These are phyloP conservation scores for Fusarium chaquense DNA, from an alignment of 2,329 filamentous ascomycete species.

Conservation along the genomic window DNA sequence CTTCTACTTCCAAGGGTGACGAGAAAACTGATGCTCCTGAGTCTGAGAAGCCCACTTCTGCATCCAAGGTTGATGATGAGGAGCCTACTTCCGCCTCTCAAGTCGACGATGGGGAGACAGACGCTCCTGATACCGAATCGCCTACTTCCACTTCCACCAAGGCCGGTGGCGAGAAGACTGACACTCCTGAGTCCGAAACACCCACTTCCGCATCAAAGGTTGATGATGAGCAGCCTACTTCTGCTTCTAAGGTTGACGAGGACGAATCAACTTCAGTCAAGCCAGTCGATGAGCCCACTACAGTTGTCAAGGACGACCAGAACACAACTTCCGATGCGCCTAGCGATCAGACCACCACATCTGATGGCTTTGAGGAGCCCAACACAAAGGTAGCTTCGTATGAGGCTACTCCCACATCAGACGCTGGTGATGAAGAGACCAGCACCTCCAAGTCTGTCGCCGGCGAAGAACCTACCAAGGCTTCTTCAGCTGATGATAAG, in stretches of 20 bases:
- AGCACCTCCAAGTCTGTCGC: background rate
- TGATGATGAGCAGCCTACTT: background rate
- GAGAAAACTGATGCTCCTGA: background rate
- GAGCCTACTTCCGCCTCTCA: background rate
- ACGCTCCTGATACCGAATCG: too few relatives aligned
- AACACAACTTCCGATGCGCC: background rate
- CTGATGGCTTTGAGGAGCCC: background rate
- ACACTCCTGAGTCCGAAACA: too few relatives aligned
- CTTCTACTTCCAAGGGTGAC: background rate
- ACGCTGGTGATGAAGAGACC: background rate
- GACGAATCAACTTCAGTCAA: background rate
- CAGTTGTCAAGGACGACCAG: background rate
- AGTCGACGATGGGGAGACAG: background rate
- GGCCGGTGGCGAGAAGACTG: too few relatives aligned
- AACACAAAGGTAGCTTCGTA: background rate
- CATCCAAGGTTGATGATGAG: background rate
- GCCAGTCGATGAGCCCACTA: background rate
- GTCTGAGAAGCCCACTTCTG: background rate
- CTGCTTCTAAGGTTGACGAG: too few relatives aligned
- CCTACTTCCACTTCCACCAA: background rate
- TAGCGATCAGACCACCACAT: background rate
- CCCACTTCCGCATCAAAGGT: background rate
- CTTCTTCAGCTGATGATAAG: background rate
- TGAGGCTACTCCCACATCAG: background rate
- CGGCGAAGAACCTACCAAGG: background rate